phyloP scores from a whole-genome alignment of 1,284 basidiomycete species.

The Trametes hirsuta region DNA sequence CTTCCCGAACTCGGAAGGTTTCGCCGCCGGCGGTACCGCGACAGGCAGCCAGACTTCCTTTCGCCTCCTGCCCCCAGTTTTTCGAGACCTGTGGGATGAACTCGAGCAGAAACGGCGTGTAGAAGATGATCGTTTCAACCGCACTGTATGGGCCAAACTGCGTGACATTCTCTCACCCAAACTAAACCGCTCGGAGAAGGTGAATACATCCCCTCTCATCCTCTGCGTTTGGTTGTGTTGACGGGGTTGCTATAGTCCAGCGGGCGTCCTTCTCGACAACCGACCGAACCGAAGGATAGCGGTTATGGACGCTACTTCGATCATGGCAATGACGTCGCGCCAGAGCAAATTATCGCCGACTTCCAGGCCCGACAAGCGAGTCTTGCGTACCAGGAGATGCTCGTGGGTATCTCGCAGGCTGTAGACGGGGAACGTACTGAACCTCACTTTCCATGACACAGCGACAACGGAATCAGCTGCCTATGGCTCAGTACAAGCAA shows the following conservation, averaged over 20 bases:
- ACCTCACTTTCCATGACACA: slow-evolving; percentile 32
- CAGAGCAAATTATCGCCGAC: slow-evolving; percentile 57
- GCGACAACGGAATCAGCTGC: slow-evolving; percentile 76
- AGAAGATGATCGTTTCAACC: slow-evolving; percentile 68
- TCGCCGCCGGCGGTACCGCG: slow-evolving; percentile 51
- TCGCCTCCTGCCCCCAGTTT: slow-evolving; percentile 78
- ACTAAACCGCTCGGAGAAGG: slow-evolving; percentile 47
- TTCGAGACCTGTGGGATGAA: slow-evolving; percentile 94
- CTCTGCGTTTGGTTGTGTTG: background rate
- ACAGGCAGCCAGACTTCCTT: slow-evolving; percentile 60
- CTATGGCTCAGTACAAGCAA: slow-evolving; percentile 86
- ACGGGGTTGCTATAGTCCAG: slow-evolving; percentile 28
- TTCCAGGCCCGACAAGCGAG: slow-evolving; percentile 66
- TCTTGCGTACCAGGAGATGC: slow-evolving; percentile 83
- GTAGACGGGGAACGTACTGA: background rate
- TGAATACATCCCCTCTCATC: slow-evolving; percentile 28
- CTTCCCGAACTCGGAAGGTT: slow-evolving; percentile 64
- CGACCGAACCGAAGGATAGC: slow-evolving; percentile 24
- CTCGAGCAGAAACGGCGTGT: slow-evolving; percentile 70
- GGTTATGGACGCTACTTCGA: slow-evolving; percentile 16
- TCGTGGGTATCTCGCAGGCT: slow-evolving; percentile 53
- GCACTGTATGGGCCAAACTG: slow-evolving; percentile 73
- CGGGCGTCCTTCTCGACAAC: slow-evolving; percentile 36
- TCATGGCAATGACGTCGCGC: slow-evolving; percentile 30
- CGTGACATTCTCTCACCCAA: slow-evolving; percentile 64